phyloP scores from a whole-genome alignment of 1,139 yeast genomes.

The Saccharomyces hybrid region DNA sequence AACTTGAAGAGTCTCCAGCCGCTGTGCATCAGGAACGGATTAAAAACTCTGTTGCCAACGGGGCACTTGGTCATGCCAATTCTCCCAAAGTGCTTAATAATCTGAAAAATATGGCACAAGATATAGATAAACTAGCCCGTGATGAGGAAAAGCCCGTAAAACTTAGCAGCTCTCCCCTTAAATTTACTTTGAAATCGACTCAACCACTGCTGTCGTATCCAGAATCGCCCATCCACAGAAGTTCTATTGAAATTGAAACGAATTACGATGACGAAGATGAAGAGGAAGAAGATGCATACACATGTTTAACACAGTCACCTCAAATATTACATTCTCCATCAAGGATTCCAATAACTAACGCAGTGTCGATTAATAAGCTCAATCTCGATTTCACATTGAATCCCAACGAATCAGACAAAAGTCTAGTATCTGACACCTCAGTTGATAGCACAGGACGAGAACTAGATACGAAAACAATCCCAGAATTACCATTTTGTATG shows the following conservation, averaged over 20 bases:
- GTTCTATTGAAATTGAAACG: background rate
- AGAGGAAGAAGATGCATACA: background rate
- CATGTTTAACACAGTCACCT: background rate
- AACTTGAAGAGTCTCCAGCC: background rate
- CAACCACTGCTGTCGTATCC: constrained; percentile 6
- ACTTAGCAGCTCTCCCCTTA: constrained; percentile 19
- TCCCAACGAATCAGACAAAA: background rate
- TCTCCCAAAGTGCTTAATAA: background rate
- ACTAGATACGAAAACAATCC: background rate
- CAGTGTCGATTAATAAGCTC: constrained; percentile 20
- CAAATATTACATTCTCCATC: constrained; percentile 14
- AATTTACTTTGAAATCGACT: constrained; percentile 9
- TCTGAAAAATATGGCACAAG: background rate
- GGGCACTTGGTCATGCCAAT: background rate
- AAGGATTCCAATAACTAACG: constrained; percentile 24
- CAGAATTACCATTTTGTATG: background rate
- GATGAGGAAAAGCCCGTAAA: background rate
- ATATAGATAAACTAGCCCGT: background rate
- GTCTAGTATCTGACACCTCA: background rate
- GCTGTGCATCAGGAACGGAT: background rate
- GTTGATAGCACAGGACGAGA: background rate
- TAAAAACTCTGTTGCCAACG: background rate
- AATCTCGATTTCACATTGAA: background rate
- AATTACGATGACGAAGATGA: background rate
- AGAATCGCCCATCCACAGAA: background rate